These are phyloP conservation scores for Botryosphaeria dothidea DNA, from an alignment of 2,329 filamentous ascomycete species.

Conservation along the genomic window DNA sequence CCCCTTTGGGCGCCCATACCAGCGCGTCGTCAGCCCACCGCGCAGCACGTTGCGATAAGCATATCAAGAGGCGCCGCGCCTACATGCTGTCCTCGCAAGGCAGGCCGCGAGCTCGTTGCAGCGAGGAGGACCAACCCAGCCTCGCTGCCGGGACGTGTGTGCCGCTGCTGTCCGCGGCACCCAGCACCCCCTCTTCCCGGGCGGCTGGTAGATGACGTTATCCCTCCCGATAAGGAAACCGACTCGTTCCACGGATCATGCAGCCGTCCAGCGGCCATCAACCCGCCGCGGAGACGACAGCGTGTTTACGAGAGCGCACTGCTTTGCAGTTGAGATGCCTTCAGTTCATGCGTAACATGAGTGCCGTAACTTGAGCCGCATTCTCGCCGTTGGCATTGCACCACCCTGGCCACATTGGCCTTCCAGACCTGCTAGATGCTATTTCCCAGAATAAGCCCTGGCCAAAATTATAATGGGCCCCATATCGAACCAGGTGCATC, in stretches of 20 bases:
- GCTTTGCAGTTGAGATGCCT: background rate
- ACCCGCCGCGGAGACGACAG: background rate
- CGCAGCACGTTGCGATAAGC: slow-evolving; percentile 4
- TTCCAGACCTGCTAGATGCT: background rate
- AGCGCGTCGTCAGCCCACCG: slow-evolving; percentile 7
- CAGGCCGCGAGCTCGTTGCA: background rate
- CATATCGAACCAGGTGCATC: background rate
- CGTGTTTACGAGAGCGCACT: background rate
- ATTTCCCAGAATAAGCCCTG: background rate
- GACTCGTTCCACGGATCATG: slow-evolving; percentile 3
- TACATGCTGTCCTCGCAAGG: background rate
- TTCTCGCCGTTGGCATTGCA: background rate
- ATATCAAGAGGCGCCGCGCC: background rate
- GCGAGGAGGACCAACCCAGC: background rate
- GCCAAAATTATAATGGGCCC: background rate
- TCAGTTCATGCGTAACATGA: background rate
- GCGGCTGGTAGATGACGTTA: slow-evolving; percentile 9
- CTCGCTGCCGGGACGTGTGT: background rate
- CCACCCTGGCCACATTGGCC: background rate
- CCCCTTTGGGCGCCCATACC: background rate
- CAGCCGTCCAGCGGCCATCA: background rate
- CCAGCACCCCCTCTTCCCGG: slow-evolving; percentile 4
- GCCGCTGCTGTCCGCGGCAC: background rate
- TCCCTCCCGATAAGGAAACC: slow-evolving; percentile 3
- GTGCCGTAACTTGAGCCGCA: background rate